These are phyloP conservation scores for Ganoderma sp. DNA, from an alignment of 1,284 basidiomycete genomes.

Conservation along the genomic window DNA sequence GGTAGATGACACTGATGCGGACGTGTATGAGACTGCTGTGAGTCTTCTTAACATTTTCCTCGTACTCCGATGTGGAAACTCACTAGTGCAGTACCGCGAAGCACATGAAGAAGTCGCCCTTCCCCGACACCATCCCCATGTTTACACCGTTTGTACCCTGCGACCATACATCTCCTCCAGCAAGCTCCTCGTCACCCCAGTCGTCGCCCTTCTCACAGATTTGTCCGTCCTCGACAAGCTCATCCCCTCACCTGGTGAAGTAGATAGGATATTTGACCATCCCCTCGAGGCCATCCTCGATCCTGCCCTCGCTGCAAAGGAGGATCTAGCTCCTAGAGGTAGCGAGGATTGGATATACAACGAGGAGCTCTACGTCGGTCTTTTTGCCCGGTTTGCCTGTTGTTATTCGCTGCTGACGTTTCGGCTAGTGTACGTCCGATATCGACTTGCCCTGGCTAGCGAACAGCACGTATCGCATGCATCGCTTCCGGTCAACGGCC, in stretches of 20 bases:
- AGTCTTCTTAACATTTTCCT: slow-evolving; percentile 34
- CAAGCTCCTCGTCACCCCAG: slow-evolving; percentile 69
- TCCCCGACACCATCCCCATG: slow-evolving; percentile 58
- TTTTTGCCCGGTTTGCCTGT: slow-evolving; percentile 16
- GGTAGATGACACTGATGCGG: slow-evolving; percentile 69
- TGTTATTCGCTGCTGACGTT: background rate
- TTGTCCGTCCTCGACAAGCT: slow-evolving; percentile 56
- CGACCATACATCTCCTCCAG: slow-evolving; percentile 75
- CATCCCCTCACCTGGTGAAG: slow-evolving; percentile 67
- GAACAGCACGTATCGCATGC: slow-evolving; percentile 65
- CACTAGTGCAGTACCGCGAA: slow-evolving; percentile 66
- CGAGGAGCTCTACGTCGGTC: slow-evolving; percentile 65
- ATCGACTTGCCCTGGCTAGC: slow-evolving; percentile 52
- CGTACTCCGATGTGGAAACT: background rate
- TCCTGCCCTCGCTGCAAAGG: slow-evolving; percentile 52
- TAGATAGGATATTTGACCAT: slow-evolving; percentile 80
- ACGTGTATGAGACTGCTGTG: slow-evolving; percentile 76
- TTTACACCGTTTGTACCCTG: slow-evolving; percentile 70
- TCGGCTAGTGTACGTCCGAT: slow-evolving; percentile 61
- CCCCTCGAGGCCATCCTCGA: slow-evolving; percentile 75
- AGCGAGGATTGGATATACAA: slow-evolving; percentile 81
- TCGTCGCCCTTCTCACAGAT: slow-evolving; percentile 74
- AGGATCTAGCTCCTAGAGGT: slow-evolving; percentile 59
- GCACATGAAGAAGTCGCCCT: slow-evolving; percentile 83
- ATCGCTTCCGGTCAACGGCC: slow-evolving; percentile 76